phyloP scores from a whole-genome alignment of 2,329 filamentous ascomycete species.

The Trichoderma breve region DNA sequence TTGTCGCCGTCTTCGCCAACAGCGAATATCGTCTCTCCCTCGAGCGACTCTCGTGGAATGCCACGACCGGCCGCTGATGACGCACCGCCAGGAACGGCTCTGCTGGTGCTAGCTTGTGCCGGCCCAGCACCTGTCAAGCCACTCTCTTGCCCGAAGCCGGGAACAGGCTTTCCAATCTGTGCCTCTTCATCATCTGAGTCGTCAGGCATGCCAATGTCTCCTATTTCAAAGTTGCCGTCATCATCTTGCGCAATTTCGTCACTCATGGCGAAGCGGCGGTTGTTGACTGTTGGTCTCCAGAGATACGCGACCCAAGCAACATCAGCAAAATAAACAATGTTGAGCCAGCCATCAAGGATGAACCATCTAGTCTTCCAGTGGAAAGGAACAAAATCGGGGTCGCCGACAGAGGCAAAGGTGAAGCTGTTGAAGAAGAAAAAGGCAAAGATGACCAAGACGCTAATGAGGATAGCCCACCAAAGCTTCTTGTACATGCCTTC shows the following conservation, averaged over 20 bases:
- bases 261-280: constrained; percentile 96
- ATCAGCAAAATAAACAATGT: constrained; percentile 92
- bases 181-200: constrained; percentile 60
- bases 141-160: constrained; percentile 27
- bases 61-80: constrained; percentile 28
- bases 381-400: constrained; percentile 87
- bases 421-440: constrained; percentile 99
- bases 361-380: constrained; percentile 99
- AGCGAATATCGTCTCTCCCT: constrained; percentile 94
- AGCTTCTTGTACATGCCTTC: constrained; percentile 96
- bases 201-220: constrained; percentile 76
- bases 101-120: constrained; percentile 25
- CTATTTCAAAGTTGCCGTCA: constrained; percentile 91
- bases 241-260: constrained; percentile 99
- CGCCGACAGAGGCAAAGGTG: constrained; percentile 80
- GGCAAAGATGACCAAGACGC: constrained; percentile 91
- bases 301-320: constrained; percentile 92
- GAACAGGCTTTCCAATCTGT: constrained; percentile 41
- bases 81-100: constrained; percentile 12
- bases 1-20: constrained; percentile 82
- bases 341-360: constrained; percentile 93
- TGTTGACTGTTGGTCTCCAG: constrained; percentile 95
- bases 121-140: constrained; percentile 27
- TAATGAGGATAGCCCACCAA: constrained; percentile 94
- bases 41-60: constrained; percentile 57